Conservation (phyloP, 805 yeast species). For the Starmerella bombi region DNA sequence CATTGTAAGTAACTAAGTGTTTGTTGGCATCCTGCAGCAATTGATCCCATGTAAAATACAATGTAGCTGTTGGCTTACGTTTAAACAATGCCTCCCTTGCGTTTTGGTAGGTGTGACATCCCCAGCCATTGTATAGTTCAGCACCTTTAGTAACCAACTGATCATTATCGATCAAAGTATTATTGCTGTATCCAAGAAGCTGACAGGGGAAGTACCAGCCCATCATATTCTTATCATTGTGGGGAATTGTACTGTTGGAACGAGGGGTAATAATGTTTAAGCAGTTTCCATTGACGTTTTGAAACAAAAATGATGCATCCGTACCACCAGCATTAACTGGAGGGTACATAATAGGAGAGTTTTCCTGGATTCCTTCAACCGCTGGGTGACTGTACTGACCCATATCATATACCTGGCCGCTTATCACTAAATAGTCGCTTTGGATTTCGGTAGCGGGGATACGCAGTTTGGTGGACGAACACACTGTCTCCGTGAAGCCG, state of each 20-base stretch:
- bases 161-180: constrained; percentile 52
- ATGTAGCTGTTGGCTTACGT: constrained; percentile 54
- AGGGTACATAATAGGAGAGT: constrained; percentile 65
- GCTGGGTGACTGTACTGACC: constrained; percentile 61
- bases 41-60: constrained; percentile 85
- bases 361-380: constrained; percentile 58
- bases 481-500: constrained; percentile 78
- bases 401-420: constrained; percentile 69
- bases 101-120: constrained; percentile 65
- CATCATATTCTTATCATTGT: constrained; percentile 38
- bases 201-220: constrained; percentile 98
- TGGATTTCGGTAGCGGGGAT: constrained; percentile 48
- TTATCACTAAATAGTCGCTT: constrained; percentile 52
- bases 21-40: constrained; percentile 46
- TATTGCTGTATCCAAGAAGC: constrained; percentile 41
- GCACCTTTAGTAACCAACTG: constrained; percentile 24
- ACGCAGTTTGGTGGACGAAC: constrained; percentile 38
- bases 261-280: constrained; percentile 61
- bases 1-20: constrained; percentile 77
- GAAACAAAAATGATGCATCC: constrained; percentile 54
- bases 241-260: constrained; percentile 58
- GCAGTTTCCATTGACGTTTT: constrained; percentile 88
- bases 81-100: constrained; percentile 59
- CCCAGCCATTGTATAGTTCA: constrained; percentile 67
- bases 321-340: constrained; percentile 67